Conservation (phyloP, 73 alveolate species). For the Loxodes magnus region DNA sequence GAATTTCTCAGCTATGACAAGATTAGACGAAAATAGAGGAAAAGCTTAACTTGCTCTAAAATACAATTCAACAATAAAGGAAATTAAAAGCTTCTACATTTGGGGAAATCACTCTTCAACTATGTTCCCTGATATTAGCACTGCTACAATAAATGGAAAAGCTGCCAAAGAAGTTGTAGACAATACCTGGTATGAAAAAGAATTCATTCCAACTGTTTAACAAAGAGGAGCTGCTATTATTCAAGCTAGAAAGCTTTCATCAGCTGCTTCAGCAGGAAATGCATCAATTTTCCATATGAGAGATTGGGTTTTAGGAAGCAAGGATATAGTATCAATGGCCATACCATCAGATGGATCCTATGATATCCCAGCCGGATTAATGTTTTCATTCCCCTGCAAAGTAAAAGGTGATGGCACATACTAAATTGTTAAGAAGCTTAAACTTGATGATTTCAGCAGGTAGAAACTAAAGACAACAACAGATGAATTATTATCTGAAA, state of each 20-base stretch:
- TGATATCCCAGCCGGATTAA: too few relatives aligned
- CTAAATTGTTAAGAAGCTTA: too few relatives aligned
- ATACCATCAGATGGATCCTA: slow-evolving; percentile 75
- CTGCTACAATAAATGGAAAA: slow-evolving; percentile 55
- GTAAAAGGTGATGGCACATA: too few relatives aligned
- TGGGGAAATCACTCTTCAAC: slow-evolving; percentile 98
- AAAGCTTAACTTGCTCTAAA: slow-evolving; percentile 81
- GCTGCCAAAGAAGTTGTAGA: slow-evolving; percentile 33
- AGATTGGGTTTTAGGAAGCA: slow-evolving; percentile 91
- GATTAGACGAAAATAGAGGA: slow-evolving; percentile 98
- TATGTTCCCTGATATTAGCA: slow-evolving; percentile 75
- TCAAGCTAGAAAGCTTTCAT: slow-evolving; percentile 79
- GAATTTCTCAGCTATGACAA: slow-evolving; percentile 94
- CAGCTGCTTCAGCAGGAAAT: slow-evolving; percentile 96
- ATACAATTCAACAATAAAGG: slow-evolving; percentile 54
- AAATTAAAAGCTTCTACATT: slow-evolving; percentile 63
- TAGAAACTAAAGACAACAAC: too few relatives aligned
- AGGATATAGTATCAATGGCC: slow-evolving; percentile 82
- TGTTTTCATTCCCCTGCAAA: too few relatives aligned
- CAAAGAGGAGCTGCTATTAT: slow-evolving; percentile 95
- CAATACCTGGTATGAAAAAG: slow-evolving; percentile 22
- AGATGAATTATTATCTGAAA: too few relatives aligned
- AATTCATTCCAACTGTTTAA: slow-evolving; percentile 89
- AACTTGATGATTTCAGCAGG: too few relatives aligned
- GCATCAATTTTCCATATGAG: slow-evolving; percentile 96